Evolutionary conservation across 306 rosid genomes (phyloP), one percentile per base, ranked within the genome.

Genomic region (Cotoneaster glaucophyllus): DNA sequence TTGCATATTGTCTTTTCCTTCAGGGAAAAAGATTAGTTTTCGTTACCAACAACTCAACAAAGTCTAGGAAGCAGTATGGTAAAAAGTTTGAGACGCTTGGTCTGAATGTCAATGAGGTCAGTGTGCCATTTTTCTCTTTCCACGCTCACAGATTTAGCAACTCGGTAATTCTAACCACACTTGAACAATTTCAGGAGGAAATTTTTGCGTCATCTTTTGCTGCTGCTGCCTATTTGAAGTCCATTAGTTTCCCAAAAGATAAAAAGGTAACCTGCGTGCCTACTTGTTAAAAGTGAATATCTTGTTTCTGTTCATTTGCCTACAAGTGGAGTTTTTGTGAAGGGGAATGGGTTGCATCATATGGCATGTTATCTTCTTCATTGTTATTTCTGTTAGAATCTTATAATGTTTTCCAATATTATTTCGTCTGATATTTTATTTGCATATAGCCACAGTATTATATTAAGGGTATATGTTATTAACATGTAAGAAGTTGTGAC

Each of bases 181-280:
- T 54, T 12, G 54, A 76, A 64, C 68, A 48, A 39, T 84, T 85
- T 71, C 79, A 96, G 99, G 98, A 96, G 87, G 98, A 96, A 81
- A 96, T 96, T 86, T 96, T 96, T 81, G 99, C 99, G 6, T 96
- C 99, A 61, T 96, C 99, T 45, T 96, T 96, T 85, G 99, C 99
- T 59, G 96, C 97, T 43, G 96, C 99, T 70, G 99, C 98, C 57
- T 96, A 92, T 85, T 82, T 96, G 87, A 83, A 86, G 85, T 96
- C 99, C 69, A 90, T 96, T 53, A 54, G 92, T 85, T 96, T 96
- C 81, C 97, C 99, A 11, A 89, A 90, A 85, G 93, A 96, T 75
- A 96, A 92, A 80, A 96, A 90, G 97, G 99, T 96, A 82, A 43
- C 54, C 53, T 6, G 19, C 48, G 11, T 18, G 45, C 43, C 61